A percentile compares a stretch with the other conserved stretches of the same genome.
Conservation (phyloP, 352 stramenopile genomes). For the Globisporangium echinulatum region DNA sequence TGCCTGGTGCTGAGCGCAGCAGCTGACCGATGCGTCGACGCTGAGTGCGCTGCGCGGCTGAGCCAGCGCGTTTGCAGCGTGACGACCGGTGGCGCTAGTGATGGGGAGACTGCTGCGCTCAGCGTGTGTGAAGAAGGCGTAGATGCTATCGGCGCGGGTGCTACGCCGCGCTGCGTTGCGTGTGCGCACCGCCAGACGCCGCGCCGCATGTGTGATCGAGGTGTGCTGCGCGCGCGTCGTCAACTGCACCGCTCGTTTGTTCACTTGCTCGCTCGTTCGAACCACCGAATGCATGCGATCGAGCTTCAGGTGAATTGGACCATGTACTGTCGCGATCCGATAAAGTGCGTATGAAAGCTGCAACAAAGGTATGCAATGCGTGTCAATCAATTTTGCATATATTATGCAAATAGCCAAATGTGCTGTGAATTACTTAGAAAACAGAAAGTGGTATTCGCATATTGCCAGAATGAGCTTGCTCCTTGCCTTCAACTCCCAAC, state of each 20-base stretch:
- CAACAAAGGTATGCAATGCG: neutral
- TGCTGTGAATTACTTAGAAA: too few species aligned
- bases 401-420: too few species aligned
- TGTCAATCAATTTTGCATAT: neutral
- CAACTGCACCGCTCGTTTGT: neutral
- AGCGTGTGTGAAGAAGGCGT: neutral
- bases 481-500: too few species aligned
- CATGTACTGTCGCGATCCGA: neutral
- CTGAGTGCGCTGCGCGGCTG: slow-evolving; percentile 8
- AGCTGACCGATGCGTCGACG: neutral
- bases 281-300: neutral
- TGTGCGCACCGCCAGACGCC: slow-evolving; percentile 10
- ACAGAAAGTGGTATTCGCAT: too few species aligned
- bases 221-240: neutral
- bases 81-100: neutral
- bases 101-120: too few species aligned
- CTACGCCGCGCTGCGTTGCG: slow-evolving; percentile 1
- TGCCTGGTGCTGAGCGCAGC: neutral
- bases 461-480: too few species aligned
- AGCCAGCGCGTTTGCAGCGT: slow-evolving; percentile 8
- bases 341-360: neutral
- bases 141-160: neutral
- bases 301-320: neutral
- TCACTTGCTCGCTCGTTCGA: neutral
- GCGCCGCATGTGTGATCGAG: slow-evolving; percentile 5